These are phyloP conservation scores for Babesia sp. DNA, from an alignment of 169 alveolate genomes.

Conservation along the genomic window DNA sequence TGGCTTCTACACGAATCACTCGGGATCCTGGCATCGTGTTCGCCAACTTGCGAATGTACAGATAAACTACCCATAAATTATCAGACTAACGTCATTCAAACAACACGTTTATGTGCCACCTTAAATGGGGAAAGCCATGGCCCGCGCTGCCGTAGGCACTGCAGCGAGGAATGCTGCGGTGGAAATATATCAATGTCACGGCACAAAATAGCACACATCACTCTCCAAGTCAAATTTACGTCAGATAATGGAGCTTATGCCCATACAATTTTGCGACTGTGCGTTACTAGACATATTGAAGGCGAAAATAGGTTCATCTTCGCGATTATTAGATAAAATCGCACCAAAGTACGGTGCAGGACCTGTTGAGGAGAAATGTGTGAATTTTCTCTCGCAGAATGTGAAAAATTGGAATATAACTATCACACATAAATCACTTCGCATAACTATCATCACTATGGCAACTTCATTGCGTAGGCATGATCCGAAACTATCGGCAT, in stretches of 20 bases:
- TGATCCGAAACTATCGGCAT: constrained; percentile 40
- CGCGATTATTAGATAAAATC: no score
- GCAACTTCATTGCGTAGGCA: constrained; percentile 25
- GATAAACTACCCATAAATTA: neutral
- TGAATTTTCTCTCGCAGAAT: neutral
- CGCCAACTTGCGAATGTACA: neutral
- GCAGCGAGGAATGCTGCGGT: neutral
- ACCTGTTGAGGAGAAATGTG: neutral
- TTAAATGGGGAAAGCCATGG: neutral
- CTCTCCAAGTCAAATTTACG: no score
- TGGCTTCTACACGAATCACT: neutral
- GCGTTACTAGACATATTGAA: no score
- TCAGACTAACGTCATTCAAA: neutral
- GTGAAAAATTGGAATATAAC: neutral
- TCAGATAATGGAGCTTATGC: no score
- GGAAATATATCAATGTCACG: neutral
- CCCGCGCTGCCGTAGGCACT: constrained; percentile 2
- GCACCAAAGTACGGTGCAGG: no score
- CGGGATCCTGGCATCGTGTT: neutral
- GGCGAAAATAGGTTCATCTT: no score
- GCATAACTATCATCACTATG: constrained; percentile 3
- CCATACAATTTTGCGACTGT: no score
- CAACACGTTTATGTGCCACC: neutral
- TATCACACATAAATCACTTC: neutral
- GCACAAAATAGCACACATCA: no score